These are phyloP conservation scores for Solanum dulcamara DNA, from an alignment of 257 asterid species.

Conservation along the genomic window DNA sequence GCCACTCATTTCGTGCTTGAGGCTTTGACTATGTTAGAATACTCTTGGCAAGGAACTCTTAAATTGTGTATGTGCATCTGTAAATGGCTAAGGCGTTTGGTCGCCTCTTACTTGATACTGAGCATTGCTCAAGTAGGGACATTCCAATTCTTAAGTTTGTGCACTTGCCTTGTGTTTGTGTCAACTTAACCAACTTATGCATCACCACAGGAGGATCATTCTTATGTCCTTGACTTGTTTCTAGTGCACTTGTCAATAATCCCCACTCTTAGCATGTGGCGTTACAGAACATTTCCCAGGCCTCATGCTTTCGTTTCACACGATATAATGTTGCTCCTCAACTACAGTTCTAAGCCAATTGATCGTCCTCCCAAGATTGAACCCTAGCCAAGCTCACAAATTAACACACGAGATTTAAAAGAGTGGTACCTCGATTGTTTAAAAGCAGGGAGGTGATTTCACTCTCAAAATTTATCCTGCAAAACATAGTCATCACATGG, in stretches of 20 bases:
- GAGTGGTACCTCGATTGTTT: neutral
- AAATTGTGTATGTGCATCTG: neutral
- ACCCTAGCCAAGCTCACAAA: neutral
- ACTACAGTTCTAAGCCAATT: neutral
- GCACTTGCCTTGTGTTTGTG: neutral
- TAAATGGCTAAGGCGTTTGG: neutral
- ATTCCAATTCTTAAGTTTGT: neutral
- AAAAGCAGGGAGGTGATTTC: neutral
- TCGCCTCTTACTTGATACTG: neutral
- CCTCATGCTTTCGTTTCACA: neutral
- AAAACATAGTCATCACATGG: neutral
- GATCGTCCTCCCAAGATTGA: neutral
- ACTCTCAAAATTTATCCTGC: neutral
- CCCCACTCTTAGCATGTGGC: neutral
- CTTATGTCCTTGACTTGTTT: neutral
- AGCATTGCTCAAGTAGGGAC: neutral
- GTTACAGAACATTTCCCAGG: neutral
- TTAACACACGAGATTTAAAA: neutral
- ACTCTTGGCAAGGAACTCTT: neutral
- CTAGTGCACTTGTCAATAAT: neutral
- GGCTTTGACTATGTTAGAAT: neutral
- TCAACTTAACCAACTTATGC: neutral
- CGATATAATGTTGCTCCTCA: neutral
- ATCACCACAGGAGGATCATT: neutral
- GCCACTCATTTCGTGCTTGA: neutral